Conservation (phyloP, 2,329 filamentous ascomycete genomes). For the Exophiala oligosperma region DNA sequence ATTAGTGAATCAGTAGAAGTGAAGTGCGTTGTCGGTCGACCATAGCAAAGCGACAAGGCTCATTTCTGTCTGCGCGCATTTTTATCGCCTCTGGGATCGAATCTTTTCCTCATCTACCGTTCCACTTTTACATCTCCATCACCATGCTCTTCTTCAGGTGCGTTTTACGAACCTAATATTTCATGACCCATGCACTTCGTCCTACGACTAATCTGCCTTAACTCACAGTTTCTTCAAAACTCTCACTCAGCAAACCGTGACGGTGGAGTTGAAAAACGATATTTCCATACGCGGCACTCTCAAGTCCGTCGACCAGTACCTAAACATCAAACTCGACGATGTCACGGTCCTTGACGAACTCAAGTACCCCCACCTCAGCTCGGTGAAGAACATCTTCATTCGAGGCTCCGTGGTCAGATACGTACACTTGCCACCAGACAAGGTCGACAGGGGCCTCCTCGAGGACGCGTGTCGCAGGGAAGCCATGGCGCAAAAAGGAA, state of each 20-base stretch:
- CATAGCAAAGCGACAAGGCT: no score
- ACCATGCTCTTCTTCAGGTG: constrained; percentile 26
- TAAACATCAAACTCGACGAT: constrained; percentile 98
- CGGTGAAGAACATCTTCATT: constrained; percentile 95
- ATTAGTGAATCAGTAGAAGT: no score
- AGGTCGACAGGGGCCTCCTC: constrained; percentile 81
- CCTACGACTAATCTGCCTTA: neutral
- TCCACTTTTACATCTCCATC: neutral
- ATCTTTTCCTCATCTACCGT: neutral
- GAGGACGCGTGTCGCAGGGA: constrained; percentile 91
- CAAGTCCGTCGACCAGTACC: constrained; percentile 97
- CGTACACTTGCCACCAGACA: constrained; percentile 78
- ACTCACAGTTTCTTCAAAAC: constrained; percentile 82
- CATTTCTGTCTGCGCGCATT: no score
- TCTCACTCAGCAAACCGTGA: constrained; percentile 94
- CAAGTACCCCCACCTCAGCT: constrained; percentile 88
- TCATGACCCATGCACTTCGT: neutral
- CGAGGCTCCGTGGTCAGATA: constrained; percentile 90
- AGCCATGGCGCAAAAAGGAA: constrained; percentile 39
- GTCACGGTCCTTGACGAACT: constrained; percentile 89
- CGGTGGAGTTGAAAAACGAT: constrained; percentile 98
- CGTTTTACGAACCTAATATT: neutral
- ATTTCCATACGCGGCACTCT: constrained; percentile 93
- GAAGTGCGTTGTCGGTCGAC: no score
- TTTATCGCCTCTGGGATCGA: no score